phyloP scores from a whole-genome alignment of 768 basidiomycete species.

The Leccinum subtestaceum region DNA sequence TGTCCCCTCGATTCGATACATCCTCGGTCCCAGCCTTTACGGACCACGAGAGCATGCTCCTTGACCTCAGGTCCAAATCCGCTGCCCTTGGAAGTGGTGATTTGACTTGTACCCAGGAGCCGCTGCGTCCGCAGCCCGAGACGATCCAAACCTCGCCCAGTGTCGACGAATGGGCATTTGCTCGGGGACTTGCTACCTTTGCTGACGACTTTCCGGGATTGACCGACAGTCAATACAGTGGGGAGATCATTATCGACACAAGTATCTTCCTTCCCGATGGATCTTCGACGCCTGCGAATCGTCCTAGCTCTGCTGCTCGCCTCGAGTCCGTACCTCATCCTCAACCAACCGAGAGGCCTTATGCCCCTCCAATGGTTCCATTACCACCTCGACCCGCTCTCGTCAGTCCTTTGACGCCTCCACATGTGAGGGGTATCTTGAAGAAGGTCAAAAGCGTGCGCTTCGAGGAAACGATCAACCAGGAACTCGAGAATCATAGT shows the following conservation, averaged over 20 bases:
- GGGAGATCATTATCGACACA: slow-evolving; percentile 1
- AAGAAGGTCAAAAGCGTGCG: slow-evolving; percentile 41
- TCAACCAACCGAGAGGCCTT: slow-evolving; percentile 5
- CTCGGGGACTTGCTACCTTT: slow-evolving; percentile 30
- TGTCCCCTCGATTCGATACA: slow-evolving; percentile 30
- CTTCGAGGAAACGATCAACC: slow-evolving; percentile 27
- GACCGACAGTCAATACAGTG: slow-evolving; percentile 3
- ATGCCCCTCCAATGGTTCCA: slow-evolving; percentile 20
- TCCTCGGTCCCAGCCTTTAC: slow-evolving; percentile 18
- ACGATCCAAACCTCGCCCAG: slow-evolving; percentile 10
- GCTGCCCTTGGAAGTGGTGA: slow-evolving; percentile 24
- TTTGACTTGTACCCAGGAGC: slow-evolving; percentile 12
- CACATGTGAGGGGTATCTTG: slow-evolving; percentile 36
- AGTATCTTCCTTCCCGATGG: slow-evolving; percentile 13
- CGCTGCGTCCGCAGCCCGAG: neutral
- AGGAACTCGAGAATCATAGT: slow-evolving; percentile 1
- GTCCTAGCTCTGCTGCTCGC: neutral
- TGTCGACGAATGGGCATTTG: slow-evolving; percentile 38
- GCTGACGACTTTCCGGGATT: slow-evolving; percentile 16
- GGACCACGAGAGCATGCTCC: slow-evolving; percentile 38
- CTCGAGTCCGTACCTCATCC: slow-evolving; percentile 1
- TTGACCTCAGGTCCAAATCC: slow-evolving; percentile 32
- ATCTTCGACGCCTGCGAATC: slow-evolving; percentile 12
- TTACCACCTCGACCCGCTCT: slow-evolving; percentile 24
- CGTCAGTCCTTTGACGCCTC: slow-evolving; percentile 27